These are phyloP conservation scores for Monotropa hypopitys DNA, from an alignment of 179 eudicot species.

Conservation along the genomic window DNA sequence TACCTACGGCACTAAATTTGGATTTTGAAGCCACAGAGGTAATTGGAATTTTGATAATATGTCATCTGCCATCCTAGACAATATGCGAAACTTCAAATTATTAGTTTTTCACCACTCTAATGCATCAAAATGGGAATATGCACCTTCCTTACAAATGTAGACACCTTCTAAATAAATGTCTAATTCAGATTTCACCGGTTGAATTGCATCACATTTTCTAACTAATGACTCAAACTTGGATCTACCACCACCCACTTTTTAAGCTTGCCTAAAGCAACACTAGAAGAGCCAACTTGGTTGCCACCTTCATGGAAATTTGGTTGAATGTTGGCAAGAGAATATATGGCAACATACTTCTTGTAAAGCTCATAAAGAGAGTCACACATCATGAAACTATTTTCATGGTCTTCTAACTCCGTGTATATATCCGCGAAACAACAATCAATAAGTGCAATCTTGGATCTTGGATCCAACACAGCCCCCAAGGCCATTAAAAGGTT, in stretches of 20 bases:
- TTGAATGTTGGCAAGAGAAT: background rate
- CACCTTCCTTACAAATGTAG: background rate
- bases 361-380: background rate
- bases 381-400: background rate
- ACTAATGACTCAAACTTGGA: background rate
- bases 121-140: too few relatives aligned
- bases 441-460: background rate
- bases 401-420: background rate
- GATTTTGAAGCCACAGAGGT: background rate
- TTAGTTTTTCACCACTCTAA: too few relatives aligned
- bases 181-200: background rate
- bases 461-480: background rate
- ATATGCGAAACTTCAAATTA: background rate
- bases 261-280: too few relatives aligned
- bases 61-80: background rate
- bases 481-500: background rate
- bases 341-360: too few relatives aligned
- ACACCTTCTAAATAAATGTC: background rate
- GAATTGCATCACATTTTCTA: background rate
- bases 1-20: background rate
- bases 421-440: background rate
- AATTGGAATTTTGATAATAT: background rate
- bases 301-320: too few relatives aligned
- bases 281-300: background rate
- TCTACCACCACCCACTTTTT: background rate